Conservation (phyloP, 139 green algal genomes). For the Chlamydomonas sp. region DNA sequence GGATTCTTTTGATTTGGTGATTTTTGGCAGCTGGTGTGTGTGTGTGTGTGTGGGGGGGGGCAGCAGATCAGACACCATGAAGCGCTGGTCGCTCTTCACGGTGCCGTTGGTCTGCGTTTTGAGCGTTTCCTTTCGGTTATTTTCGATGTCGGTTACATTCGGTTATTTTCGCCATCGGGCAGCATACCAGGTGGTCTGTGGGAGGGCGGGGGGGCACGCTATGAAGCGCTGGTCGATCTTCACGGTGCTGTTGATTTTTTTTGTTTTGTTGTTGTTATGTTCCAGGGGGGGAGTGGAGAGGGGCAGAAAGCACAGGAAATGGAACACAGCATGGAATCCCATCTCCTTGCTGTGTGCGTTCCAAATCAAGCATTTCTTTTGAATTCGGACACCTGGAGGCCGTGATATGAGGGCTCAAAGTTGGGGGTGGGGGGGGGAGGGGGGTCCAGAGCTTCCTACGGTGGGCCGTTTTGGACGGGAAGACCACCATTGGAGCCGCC, state of each 20-base stretch:
- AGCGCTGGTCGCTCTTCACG: neutral
- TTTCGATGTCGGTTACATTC: neutral
- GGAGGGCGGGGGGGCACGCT: neutral
- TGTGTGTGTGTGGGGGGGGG: neutral
- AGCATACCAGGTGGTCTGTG: neutral
- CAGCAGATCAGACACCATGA: neutral
- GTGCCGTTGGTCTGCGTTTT: neutral
- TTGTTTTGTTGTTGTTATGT: neutral
- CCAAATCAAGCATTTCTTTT: too few species aligned
- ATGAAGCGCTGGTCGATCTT: constrained; percentile 4
- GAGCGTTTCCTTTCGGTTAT: neutral
- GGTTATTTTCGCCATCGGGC: neutral
- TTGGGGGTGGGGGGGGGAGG: too few species aligned
- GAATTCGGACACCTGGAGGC: too few species aligned
- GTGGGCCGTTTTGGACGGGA: too few species aligned
- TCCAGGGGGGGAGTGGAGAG: neutral
- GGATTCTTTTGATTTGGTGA: neutral
- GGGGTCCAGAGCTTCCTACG: too few species aligned
- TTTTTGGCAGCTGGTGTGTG: neutral
- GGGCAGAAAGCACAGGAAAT: too few species aligned
- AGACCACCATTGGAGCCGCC: too few species aligned
- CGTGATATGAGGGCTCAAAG: too few species aligned
- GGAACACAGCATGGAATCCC: too few species aligned
- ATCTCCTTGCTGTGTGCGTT: too few species aligned
- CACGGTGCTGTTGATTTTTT: neutral